These are phyloP conservation scores for Xylaria nigripes DNA, from an alignment of 495 filamentous ascomycete genomes.

Conservation along the genomic window DNA sequence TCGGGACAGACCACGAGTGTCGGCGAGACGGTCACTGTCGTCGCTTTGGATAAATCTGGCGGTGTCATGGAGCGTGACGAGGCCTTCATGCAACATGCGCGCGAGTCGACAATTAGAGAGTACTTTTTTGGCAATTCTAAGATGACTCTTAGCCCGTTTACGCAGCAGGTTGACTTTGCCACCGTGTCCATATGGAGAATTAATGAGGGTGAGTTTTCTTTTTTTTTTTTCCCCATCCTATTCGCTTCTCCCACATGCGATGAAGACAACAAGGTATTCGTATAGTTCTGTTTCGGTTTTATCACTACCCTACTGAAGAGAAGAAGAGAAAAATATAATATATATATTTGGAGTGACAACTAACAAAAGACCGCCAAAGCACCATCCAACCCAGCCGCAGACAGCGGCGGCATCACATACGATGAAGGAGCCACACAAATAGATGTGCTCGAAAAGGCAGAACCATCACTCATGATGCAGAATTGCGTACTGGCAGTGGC, in stretches of 20 bases:
- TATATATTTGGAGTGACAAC: neutral
- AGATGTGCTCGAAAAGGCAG: conserved; percentile 49
- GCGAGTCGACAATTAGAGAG: conserved; percentile 69
- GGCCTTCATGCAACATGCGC: conserved; percentile 58
- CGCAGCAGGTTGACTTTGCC: conserved; percentile 67
- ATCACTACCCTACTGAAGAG: too few species aligned
- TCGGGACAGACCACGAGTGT: conserved; percentile 51
- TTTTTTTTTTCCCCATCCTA: neutral
- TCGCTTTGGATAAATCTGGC: conserved; percentile 78
- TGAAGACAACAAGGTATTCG: neutral
- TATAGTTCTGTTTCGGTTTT: neutral
- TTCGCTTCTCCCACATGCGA: neutral
- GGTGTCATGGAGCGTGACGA: conserved; percentile 79
- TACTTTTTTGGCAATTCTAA: conserved; percentile 88
- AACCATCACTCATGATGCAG: conserved; percentile 51
- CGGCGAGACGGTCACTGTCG: conserved; percentile 58
- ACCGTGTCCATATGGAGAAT: conserved; percentile 63
- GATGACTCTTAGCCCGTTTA: conserved; percentile 74
- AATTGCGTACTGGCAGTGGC: conserved; percentile 74
- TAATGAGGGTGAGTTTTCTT: conserved; percentile 36
- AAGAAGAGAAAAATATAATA: neutral
- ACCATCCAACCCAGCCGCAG: conserved; percentile 4
- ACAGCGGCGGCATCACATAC: conserved; percentile 13
- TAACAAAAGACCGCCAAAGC: conserved; percentile 1
- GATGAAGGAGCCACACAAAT: conserved; percentile 18